phyloP scores from a whole-genome alignment of 306 rosid species.

The Myrica gale region DNA sequence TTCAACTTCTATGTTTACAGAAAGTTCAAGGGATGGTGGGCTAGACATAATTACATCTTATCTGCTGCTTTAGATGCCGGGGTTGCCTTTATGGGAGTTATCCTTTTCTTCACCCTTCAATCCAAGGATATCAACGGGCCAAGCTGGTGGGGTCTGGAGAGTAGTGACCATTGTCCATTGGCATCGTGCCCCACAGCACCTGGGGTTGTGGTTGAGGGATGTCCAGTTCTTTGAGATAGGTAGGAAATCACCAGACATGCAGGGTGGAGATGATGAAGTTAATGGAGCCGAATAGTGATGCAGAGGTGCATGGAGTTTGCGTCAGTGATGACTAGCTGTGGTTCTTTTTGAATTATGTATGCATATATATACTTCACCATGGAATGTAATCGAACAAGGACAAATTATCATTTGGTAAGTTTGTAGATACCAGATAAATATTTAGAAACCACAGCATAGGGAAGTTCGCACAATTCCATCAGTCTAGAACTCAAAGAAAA shows the following conservation, averaged over 20 bases:
- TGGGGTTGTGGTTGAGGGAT: slow-evolving; percentile 48
- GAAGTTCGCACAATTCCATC: no score
- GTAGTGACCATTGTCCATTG: slow-evolving; percentile 53
- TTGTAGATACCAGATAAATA: no score
- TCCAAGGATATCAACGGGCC: slow-evolving; percentile 38
- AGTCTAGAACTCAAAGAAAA: no score
- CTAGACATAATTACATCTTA: slow-evolving; percentile 58
- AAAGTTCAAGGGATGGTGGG: slow-evolving; percentile 62
- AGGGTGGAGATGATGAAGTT: no score
- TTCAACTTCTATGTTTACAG: slow-evolving; percentile 53
- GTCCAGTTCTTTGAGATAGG: slow-evolving; percentile 40
- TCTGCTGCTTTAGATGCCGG: slow-evolving; percentile 79
- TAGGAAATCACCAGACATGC: not conserved
- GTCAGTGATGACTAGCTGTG: no score
- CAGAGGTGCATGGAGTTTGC: no score
- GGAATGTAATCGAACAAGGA: no score
- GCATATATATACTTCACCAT: no score
- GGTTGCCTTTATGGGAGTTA: slow-evolving; percentile 50
- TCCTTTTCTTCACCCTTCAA: slow-evolving; percentile 58
- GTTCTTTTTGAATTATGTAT: no score
- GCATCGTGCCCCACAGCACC: slow-evolving; percentile 72
- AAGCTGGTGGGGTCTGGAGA: slow-evolving; percentile 56
- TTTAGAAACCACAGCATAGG: no score
- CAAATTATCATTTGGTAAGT: no score
- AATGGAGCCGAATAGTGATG: no score